Evolutionary conservation across 345 rosid species (phyloP).

Genomic region (Trapa bicornis): DNA sequence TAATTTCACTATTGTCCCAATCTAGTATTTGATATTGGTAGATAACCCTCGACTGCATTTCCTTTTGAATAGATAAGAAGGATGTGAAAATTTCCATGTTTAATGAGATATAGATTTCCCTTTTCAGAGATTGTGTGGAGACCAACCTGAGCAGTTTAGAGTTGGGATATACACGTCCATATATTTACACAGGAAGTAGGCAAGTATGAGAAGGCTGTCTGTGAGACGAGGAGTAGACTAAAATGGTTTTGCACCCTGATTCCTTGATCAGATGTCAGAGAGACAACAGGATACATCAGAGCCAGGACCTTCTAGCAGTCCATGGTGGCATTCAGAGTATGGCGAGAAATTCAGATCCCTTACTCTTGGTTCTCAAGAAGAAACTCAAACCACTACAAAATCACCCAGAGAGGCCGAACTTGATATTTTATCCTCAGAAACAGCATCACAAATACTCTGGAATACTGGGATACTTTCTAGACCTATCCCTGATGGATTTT

Average conservation of each 20-base stretch:
- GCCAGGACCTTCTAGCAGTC: constrained; percentile 53
- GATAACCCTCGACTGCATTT: background rate
- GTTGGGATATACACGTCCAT: constrained; percentile 19
- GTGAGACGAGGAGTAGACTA: constrained; percentile 49
- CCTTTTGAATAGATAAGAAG: background rate
- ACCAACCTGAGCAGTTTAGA: constrained; percentile 28
- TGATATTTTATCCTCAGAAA: constrained; percentile 48
- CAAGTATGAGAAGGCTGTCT: constrained; percentile 19
- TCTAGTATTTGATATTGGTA: background rate
- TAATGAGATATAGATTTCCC: background rate
- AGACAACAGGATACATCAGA: constrained; percentile 52
- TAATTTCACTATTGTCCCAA: background rate
- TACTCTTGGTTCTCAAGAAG: constrained; percentile 65
- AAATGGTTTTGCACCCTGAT: constrained; percentile 54
- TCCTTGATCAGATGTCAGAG: constrained; percentile 64
- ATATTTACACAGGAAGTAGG: constrained; percentile 23
- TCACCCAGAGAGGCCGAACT: constrained; percentile 53
- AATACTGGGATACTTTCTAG: constrained; percentile 74
- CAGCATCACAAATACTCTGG: constrained; percentile 86
- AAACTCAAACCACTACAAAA: constrained; percentile 35
- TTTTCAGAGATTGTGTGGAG: constrained; percentile 33
- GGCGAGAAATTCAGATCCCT: constrained; percentile 61
- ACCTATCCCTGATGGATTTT: constrained; percentile 83
- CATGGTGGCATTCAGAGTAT: constrained; percentile 89
- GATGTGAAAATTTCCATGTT: background rate